These are phyloP conservation scores for Pythium brassicae DNA, from an alignment of 352 stramenopile genomes.

Conservation along the genomic window DNA sequence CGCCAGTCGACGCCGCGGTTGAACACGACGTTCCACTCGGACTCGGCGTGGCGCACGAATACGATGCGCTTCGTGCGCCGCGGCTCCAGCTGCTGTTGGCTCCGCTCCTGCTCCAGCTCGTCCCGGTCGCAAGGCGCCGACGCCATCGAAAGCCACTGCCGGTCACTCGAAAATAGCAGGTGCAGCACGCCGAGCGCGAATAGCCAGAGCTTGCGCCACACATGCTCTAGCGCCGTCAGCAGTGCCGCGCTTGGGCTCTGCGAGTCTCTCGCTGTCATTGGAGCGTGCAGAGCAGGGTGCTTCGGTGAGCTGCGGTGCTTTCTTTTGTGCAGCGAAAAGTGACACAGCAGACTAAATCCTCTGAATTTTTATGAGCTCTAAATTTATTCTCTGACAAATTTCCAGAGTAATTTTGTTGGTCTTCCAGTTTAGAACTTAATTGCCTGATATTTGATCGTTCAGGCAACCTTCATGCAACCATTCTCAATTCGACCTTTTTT, in stretches of 20 bases:
- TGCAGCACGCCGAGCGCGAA: conserved; percentile 56
- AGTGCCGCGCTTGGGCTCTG: conserved; percentile 1
- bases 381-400: too few species aligned
- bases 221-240: conserved; percentile 20
- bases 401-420: too few species aligned
- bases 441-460: too few species aligned
- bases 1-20: conserved; percentile 64
- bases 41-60: conserved; percentile 86
- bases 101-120: background rate
- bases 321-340: too few species aligned
- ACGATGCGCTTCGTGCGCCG: conserved; percentile 50
- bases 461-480: too few species aligned
- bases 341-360: too few species aligned
- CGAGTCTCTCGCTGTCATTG: too few species aligned
- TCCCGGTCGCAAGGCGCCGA: background rate
- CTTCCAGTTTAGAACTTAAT: too few species aligned
- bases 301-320: too few species aligned
- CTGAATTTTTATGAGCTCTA: too few species aligned
- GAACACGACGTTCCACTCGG: conserved; percentile 87
- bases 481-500: too few species aligned
- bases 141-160: conserved; percentile 26
- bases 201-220: conserved; percentile 65
- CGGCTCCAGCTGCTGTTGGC: background rate
- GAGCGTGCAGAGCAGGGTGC: too few species aligned
- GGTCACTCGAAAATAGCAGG: conserved; percentile 73